Conservation (phyloP, 257 asterid species). For the Scutellaria minor region DNA sequence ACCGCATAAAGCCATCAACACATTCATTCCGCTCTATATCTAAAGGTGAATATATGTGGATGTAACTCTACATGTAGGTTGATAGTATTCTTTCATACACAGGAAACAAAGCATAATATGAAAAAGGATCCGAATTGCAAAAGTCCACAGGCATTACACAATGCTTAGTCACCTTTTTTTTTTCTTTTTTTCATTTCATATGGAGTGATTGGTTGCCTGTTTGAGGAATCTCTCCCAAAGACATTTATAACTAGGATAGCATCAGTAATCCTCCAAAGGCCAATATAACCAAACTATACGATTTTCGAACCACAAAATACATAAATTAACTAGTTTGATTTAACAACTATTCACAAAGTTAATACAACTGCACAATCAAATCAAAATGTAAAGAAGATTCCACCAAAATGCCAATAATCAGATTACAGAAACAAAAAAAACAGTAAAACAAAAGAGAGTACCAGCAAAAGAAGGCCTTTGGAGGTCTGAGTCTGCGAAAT, state of each 20-base stretch:
- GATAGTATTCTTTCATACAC: not conserved
- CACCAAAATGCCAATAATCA: not conserved
- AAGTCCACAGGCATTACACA: slow-evolving; percentile 3
- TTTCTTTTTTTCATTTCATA: not conserved
- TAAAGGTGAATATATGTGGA: not conserved
- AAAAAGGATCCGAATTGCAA: not conserved
- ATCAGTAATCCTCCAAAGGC: slow-evolving; percentile 12
- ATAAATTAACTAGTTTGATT: not conserved
- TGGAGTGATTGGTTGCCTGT: not conserved
- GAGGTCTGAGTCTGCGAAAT: slow-evolving; percentile 75
- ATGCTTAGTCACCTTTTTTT: not conserved
- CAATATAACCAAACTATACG: not conserved
- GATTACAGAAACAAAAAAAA: not conserved
- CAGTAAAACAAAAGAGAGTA: slow-evolving; percentile 30
- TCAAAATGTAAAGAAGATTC: not conserved
- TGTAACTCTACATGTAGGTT: not conserved
- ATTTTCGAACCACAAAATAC: not conserved
- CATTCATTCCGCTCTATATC: slow-evolving; percentile 10
- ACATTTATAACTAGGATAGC: not conserved
- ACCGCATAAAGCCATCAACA: not conserved
- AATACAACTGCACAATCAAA: not conserved
- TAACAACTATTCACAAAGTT: slow-evolving; percentile 3
- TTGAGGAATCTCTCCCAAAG: not conserved
- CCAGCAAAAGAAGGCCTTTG: slow-evolving; percentile 79
- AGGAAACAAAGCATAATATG: slow-evolving; percentile 2